Evolutionary conservation across 441 rosid species (phyloP).

Genomic region (Dalechampia spathulata): DNA sequence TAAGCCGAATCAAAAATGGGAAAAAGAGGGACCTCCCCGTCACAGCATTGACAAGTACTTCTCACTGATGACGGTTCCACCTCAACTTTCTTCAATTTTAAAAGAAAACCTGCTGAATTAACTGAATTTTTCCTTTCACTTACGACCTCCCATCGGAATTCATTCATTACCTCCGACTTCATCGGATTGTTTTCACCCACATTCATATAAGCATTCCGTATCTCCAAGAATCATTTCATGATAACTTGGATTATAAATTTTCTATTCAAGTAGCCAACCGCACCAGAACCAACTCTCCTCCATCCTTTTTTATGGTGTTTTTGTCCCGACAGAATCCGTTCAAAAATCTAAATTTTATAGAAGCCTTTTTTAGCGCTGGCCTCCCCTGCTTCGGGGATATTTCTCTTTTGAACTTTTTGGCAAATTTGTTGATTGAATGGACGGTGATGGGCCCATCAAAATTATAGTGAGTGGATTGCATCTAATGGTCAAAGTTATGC

Average conservation of each 20-base stretch:
- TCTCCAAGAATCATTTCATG: too few relatives aligned
- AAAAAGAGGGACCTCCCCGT: background rate
- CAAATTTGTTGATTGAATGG: background rate
- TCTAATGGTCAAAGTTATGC: conserved; percentile 4
- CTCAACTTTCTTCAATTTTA: background rate
- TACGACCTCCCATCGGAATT: too few relatives aligned
- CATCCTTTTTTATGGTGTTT: background rate
- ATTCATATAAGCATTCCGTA: too few relatives aligned
- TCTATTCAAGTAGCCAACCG: too few relatives aligned
- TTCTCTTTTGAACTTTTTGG: background rate
- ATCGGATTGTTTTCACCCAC: background rate
- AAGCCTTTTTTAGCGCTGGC: too few relatives aligned
- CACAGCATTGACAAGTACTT: conserved; percentile 1
- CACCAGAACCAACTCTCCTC: background rate
- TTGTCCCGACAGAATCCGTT: too few relatives aligned
- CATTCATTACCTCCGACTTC: too few relatives aligned
- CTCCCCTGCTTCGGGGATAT: too few relatives aligned
- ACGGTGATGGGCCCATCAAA: background rate
- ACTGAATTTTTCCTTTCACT: too few relatives aligned
- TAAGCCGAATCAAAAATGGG: background rate
- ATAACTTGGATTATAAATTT: too few relatives aligned
- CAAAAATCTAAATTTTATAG: too few relatives aligned
- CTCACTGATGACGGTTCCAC: background rate
- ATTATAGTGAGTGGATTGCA: background rate
- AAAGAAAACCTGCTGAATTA: too few relatives aligned